Percentiles rank a stretch among this genome's conserved stretches.
Conservation (phyloP, 371 early-diverging fungal species). For the Homolaphlyctis polyrhiza region DNA sequence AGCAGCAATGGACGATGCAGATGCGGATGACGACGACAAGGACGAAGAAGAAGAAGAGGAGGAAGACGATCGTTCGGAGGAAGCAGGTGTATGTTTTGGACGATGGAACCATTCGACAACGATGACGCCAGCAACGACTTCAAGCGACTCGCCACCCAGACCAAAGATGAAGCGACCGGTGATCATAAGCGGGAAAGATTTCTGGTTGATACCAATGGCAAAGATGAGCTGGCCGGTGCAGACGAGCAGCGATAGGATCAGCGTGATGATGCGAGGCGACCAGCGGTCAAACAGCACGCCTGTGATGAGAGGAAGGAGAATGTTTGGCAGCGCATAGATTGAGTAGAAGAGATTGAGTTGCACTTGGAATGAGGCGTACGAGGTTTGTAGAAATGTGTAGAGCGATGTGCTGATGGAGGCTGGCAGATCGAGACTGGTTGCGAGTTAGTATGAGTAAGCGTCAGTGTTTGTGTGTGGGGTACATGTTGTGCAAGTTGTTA, state of each 20-base stretch:
- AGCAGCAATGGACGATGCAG: no score
- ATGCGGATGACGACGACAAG: no score
- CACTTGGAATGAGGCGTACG: slow-evolving; percentile 32
- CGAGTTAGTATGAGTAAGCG: not conserved
- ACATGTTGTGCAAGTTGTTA: not conserved
- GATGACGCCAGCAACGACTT: slow-evolving; percentile 38
- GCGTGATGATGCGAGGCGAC: slow-evolving; percentile 34
- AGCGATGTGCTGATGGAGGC: slow-evolving; percentile 50
- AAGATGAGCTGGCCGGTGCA: slow-evolving; percentile 58
- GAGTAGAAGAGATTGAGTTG: slow-evolving; percentile 42
- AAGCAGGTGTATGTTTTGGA: no score
- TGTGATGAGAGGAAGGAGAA: slow-evolving; percentile 42
- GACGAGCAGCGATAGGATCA: slow-evolving; percentile 47
- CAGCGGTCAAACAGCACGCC: slow-evolving; percentile 45
- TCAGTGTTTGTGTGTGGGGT: not conserved
- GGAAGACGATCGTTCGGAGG: no score
- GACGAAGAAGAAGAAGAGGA: no score
- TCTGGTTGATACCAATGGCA: slow-evolving; percentile 41
- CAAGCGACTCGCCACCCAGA: slow-evolving; percentile 59
- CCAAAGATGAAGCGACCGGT: slow-evolving; percentile 59
- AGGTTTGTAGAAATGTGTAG: slow-evolving; percentile 21
- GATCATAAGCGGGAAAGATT: slow-evolving; percentile 49
- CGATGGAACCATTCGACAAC: not conserved
- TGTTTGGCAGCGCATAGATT: slow-evolving; percentile 67
- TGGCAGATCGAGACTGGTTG: slow-evolving; percentile 49